A percentile compares a stretch with the other conserved stretches of the same genome.
These are phyloP conservation scores for Myxozyma monticola DNA, from an alignment of 805 yeast species.

Conservation along the genomic window DNA sequence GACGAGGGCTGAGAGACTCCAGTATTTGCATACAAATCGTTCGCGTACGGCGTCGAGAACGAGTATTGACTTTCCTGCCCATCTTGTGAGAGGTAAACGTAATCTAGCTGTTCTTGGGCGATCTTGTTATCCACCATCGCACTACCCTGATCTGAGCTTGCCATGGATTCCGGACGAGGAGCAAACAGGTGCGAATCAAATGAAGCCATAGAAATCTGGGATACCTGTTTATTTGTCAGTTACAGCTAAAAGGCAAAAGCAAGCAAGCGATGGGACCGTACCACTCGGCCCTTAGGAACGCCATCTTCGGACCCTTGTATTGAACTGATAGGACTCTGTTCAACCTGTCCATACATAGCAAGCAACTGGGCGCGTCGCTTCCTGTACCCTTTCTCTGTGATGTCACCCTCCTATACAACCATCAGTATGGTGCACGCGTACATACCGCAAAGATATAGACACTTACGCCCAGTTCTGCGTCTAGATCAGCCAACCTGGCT, in stretches of 20 bases:
- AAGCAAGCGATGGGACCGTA: too few relatives aligned
- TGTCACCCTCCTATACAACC: conserved; percentile 54
- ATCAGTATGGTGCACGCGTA: too few relatives aligned
- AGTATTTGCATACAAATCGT: neutral
- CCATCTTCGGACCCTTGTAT: conserved; percentile 2
- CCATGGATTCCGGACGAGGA: conserved; percentile 1
- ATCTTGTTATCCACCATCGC: neutral
- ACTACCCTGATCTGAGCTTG: conserved; percentile 1
- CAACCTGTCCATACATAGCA: conserved; percentile 14
- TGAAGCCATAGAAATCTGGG: neutral
- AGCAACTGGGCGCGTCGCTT: conserved; percentile 50
- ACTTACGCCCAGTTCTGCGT: conserved; percentile 16
- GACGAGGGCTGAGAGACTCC: conserved; percentile 12
- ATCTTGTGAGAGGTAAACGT: neutral
- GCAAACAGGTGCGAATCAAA: neutral
- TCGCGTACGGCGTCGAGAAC: neutral
- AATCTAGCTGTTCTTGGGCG: neutral
- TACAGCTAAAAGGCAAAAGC: too few relatives aligned
- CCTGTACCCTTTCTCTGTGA: conserved; percentile 71
- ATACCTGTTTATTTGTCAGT: too few relatives aligned
- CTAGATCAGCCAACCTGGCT: conserved; percentile 12
- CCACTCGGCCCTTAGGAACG: neutral
- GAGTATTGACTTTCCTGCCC: neutral
- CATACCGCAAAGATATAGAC: neutral
- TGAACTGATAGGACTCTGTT: too few relatives aligned